Percentiles rank a stretch among this genome's conserved stretches.
Evolutionary conservation across 1,139 yeast genomes (phyloP).

Genomic region (Diutina sp.): DNA sequence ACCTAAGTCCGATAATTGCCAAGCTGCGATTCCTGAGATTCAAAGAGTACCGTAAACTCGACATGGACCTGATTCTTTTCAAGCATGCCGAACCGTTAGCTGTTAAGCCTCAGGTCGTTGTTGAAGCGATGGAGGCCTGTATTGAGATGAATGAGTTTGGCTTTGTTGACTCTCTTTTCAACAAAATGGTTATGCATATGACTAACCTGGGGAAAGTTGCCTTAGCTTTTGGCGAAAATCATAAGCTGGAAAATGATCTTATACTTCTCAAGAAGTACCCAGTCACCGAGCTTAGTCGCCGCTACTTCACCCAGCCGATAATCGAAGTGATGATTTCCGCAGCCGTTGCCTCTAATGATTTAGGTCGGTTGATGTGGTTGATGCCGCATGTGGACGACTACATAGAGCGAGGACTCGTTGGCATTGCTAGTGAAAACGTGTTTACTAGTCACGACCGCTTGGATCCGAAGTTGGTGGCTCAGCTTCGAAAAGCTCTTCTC

Average conservation of each 20-base stretch:
- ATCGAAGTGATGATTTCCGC: conserved; percentile 15
- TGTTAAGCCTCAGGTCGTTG: conserved; percentile 11
- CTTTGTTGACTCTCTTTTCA: conserved; percentile 21
- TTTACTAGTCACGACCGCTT: not conserved
- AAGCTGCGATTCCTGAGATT: conserved; percentile 14
- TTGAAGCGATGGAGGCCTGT: conserved; percentile 19
- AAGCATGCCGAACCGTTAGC: conserved; percentile 8
- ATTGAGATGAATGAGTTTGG: conserved; percentile 15
- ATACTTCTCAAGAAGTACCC: not conserved
- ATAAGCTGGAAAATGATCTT: not conserved
- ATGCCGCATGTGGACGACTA: conserved; percentile 24
- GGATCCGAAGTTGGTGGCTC: not conserved
- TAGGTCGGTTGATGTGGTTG: conserved; percentile 28
- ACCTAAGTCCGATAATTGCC: conserved; percentile 13
- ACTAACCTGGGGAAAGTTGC: conserved; percentile 7
- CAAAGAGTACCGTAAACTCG: conserved; percentile 6
- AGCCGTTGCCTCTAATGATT: conserved; percentile 16
- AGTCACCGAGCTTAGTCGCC: conserved; percentile 7
- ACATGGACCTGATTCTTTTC: conserved; percentile 8
- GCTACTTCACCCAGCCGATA: conserved; percentile 15
- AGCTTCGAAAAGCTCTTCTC: not conserved
- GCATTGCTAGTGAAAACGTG: not conserved
- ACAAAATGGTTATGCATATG: conserved; percentile 14
- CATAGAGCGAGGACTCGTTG: conserved; percentile 5
- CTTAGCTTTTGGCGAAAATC: conserved; percentile 8